Evolutionary conservation across 495 filamentous ascomycete species (phyloP), one percentile per base, ranked within the genome.

Genomic region (Choiromyces venosus): DNA sequence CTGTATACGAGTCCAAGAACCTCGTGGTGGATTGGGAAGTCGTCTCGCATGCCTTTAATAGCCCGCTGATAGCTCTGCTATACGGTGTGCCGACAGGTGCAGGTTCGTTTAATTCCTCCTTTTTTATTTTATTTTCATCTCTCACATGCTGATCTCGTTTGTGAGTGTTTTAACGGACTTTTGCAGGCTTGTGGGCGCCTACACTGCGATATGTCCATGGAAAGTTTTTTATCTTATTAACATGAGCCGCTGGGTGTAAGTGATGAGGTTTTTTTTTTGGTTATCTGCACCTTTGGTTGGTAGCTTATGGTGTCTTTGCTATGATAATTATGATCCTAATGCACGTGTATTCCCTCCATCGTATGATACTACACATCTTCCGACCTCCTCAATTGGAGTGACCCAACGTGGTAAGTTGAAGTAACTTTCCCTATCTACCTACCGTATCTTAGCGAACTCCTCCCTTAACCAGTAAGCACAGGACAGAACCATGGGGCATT

Each of bases 121-220:
- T 42, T 42, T 56, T 29, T 73, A 44, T 9, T 64, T 33, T 37
- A 10, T 46, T 6, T 9, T 25, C 38, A 33, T 16, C 37, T 6
- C 36, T n/a, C 46, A 35, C 44, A n/a, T n/a, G 29, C 52, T 65
- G 18, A 69, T 21, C 12, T 35, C n/a, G 37, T 40, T 10, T 42
- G 40, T 42, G n/a, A n/a, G 10, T 42, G 14, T 42, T 42, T 42
- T 16, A 42, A 42, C 40, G 14, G 40, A 42, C 14, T 10, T 4
- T 66, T 42, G 29, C 37, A 80, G 87, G 88, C 38, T 79, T 90
- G 61, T 90, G 87, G 87, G 87, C 88, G n/a, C 87, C 88, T 4
- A 88, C 87, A 72, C 82, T 89, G 21, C 84, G 84, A 2, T 86
- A 90, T 73, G 85, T 89, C 74, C 86, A 86, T 67, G 83, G 86